Percentiles rank a stretch among this genome's conserved stretches.
Evolutionary conservation across 192 early-diverging fungal genomes (phyloP).

Genomic region (Coemansia sp.): DNA sequence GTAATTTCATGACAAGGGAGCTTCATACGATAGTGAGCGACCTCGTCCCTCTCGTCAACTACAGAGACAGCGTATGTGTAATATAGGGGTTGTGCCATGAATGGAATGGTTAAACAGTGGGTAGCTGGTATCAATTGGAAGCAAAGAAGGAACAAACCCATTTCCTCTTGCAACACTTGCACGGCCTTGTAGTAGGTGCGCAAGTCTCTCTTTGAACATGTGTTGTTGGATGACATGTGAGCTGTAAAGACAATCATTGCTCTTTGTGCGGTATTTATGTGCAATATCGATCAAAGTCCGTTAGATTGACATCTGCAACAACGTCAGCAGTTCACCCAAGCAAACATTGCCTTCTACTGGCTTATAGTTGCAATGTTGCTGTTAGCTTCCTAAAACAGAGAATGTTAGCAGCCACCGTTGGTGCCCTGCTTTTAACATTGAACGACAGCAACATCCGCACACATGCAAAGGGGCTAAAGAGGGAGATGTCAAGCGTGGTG

Average conservation of each 20-base stretch:
- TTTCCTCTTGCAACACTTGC: background rate
- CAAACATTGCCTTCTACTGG: background rate
- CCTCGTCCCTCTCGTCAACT: too few species aligned
- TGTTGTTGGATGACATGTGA: background rate
- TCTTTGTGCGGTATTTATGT: background rate
- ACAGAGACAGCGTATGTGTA: background rate
- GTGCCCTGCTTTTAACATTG: background rate
- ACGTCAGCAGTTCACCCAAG: background rate
- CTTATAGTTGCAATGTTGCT: background rate
- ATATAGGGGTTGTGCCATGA: background rate
- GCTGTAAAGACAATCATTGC: background rate
- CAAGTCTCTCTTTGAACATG: background rate
- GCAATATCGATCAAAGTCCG: background rate
- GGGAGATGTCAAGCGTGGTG: background rate
- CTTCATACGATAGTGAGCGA: too few species aligned
- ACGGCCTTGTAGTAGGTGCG: background rate
- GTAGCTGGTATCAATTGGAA: too few species aligned
- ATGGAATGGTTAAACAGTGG: background rate
- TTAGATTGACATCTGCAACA: background rate
- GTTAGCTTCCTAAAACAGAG: background rate
- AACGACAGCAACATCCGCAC: background rate
- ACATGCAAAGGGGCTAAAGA: background rate
- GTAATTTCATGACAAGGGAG: too few species aligned
- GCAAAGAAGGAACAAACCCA: background rate
- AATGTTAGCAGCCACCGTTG: constrained; percentile 1